Evolutionary conservation across 352 stramenopile species (phyloP).

Genomic region (Pilasporangium apinafurcum): DNA sequence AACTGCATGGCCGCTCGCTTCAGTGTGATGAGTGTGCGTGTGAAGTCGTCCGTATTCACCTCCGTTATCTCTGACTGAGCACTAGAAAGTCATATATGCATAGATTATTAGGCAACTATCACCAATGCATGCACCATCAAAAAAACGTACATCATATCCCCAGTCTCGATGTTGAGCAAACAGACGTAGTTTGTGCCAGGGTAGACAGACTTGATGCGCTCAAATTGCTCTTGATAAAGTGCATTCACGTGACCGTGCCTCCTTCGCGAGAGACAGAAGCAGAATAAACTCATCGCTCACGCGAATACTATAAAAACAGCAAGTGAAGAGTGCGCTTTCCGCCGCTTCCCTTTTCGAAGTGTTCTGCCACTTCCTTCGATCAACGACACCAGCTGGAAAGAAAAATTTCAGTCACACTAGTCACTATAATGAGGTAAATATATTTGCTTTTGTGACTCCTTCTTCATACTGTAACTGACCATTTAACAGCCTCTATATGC

Average conservation of each 20-base stretch:
- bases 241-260: conserved; percentile 39
- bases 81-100: too few relatives aligned
- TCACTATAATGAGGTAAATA: background rate
- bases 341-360: too few relatives aligned
- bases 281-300: conserved; percentile 45
- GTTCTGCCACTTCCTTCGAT: too few relatives aligned
- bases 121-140: background rate
- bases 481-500: too few relatives aligned
- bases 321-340: too few relatives aligned
- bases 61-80: conserved; percentile 61
- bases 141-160: conserved; percentile 72
- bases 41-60: conserved; percentile 72
- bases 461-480: background rate
- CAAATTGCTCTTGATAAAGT: conserved; percentile 73
- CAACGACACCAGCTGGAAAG: too few relatives aligned
- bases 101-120: too few relatives aligned
- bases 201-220: conserved; percentile 64
- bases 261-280: conserved; percentile 63
- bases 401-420: too few relatives aligned
- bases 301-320: background rate
- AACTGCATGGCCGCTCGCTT: conserved; percentile 79
- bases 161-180: conserved; percentile 64
- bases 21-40: conserved; percentile 70
- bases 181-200: conserved; percentile 78
- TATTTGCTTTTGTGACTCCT: background rate